Percentiles rank a stretch among this genome's conserved stretches.
Conservation (phyloP, 1,139 yeast genomes). For the Pichia sp. region DNA sequence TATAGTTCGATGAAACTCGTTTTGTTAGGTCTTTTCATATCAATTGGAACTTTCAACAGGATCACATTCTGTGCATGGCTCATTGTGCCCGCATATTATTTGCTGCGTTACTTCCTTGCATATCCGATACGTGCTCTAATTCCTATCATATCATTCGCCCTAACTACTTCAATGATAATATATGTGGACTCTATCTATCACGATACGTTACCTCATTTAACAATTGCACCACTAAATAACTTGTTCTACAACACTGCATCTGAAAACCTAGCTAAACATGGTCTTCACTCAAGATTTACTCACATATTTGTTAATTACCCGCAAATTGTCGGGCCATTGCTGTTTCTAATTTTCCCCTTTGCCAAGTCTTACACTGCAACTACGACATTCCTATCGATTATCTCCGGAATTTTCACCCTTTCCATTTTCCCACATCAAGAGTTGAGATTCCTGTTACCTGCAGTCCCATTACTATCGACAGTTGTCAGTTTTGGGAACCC, state of each 20-base stretch:
- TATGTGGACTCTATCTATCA: constrained; percentile 44
- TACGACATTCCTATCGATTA: constrained; percentile 49
- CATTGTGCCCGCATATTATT: constrained; percentile 45
- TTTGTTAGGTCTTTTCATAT: constrained; percentile 45
- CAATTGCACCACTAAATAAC: constrained; percentile 73
- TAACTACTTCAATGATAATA: constrained; percentile 37
- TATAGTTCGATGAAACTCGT: constrained; percentile 14
- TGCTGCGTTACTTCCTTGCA: constrained; percentile 31
- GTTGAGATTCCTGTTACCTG: constrained; percentile 71
- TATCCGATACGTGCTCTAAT: constrained; percentile 14
- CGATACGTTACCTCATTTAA: constrained; percentile 23
- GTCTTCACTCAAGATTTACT: constrained; percentile 71
- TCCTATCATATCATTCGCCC: constrained; percentile 27
- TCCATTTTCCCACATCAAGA: constrained; percentile 90
- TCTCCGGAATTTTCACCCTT: constrained; percentile 54
- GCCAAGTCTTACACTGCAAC: constrained; percentile 32
- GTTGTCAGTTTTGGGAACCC: constrained; percentile 4
- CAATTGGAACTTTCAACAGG: constrained; percentile 76
- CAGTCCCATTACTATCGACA: constrained; percentile 51
- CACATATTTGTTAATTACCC: constrained; percentile 76
- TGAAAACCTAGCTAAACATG: constrained; percentile 66
- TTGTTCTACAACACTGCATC: constrained; percentile 56
- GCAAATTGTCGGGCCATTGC: constrained; percentile 69
- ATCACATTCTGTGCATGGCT: constrained; percentile 77
- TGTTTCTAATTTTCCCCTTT: constrained; percentile 34